phyloP scores from a whole-genome alignment of 805 yeast genomes.

The Nakazawaea ernobii region DNA sequence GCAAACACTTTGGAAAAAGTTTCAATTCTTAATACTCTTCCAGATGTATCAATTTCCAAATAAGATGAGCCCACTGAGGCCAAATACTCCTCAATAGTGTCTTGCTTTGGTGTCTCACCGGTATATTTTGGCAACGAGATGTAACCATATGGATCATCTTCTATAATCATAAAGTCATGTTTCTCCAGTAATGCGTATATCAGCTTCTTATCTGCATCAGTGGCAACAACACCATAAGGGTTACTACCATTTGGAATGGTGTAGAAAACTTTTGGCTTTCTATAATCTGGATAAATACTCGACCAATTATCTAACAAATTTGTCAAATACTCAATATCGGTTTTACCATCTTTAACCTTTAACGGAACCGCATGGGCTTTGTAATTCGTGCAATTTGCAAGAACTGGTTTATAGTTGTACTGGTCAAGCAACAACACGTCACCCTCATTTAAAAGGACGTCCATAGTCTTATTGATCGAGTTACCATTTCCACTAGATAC shows the following conservation, averaged over 20 bases:
- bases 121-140: constrained; percentile 36
- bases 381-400: constrained; percentile 31
- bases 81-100: constrained; percentile 32
- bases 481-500: constrained; percentile 51
- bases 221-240: constrained; percentile 44
- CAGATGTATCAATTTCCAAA: constrained; percentile 41
- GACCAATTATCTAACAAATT: constrained; percentile 47
- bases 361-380: constrained; percentile 45
- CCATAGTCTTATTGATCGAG: constrained; percentile 46
- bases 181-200: constrained; percentile 42
- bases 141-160: constrained; percentile 59
- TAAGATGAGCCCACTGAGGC: constrained; percentile 38
- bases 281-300: constrained; percentile 32
- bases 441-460: constrained; percentile 41
- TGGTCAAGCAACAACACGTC: constrained; percentile 51
- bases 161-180: constrained; percentile 46
- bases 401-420: constrained; percentile 49
- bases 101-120: constrained; percentile 23
- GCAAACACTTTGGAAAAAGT: constrained; percentile 52
- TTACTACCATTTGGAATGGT: constrained; percentile 57
- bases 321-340: constrained; percentile 43
- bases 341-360: constrained; percentile 24
- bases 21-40: constrained; percentile 49
- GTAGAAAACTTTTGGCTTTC: constrained; percentile 46
- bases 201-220: constrained; percentile 32